Evolutionary conservation across 2,329 filamentous ascomycete species (phyloP).

Genomic region (Nemania sp.): DNA sequence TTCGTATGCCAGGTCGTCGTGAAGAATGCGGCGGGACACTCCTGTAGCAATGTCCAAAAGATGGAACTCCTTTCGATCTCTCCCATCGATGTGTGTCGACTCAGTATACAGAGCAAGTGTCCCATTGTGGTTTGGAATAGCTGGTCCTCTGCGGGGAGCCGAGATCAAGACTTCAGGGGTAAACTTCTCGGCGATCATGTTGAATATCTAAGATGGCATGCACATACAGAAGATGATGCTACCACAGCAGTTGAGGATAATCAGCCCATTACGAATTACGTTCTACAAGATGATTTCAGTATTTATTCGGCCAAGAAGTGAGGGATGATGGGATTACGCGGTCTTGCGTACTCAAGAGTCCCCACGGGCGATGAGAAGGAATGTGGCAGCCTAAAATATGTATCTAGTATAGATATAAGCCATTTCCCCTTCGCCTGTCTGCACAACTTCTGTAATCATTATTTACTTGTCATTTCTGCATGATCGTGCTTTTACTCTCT

Average conservation of each 20-base stretch:
- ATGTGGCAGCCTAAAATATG: constrained; percentile 24
- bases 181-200: constrained; percentile 43
- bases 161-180: constrained; percentile 52
- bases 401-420: not conserved
- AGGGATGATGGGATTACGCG: constrained; percentile 16
- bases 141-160: constrained; percentile 50
- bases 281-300: not conserved
- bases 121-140: constrained; percentile 57
- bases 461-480: not conserved
- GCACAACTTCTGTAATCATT: not conserved
- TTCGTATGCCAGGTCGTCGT: constrained; percentile 50
- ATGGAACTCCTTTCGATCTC: constrained; percentile 51
- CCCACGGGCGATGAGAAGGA: not conserved
- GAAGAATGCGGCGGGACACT: constrained; percentile 44
- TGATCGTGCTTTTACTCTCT: not conserved
- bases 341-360: constrained; percentile 20
- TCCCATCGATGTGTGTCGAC: constrained; percentile 52
- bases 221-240: constrained; percentile 5
- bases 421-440: not conserved
- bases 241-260: not conserved
- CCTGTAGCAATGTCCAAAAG: constrained; percentile 52
- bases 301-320: not conserved
- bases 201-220: constrained; percentile 10
- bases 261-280: not conserved
- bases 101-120: constrained; percentile 57